phyloP scores from a whole-genome alignment of 768 basidiomycete species.

The Suillus plorans region DNA sequence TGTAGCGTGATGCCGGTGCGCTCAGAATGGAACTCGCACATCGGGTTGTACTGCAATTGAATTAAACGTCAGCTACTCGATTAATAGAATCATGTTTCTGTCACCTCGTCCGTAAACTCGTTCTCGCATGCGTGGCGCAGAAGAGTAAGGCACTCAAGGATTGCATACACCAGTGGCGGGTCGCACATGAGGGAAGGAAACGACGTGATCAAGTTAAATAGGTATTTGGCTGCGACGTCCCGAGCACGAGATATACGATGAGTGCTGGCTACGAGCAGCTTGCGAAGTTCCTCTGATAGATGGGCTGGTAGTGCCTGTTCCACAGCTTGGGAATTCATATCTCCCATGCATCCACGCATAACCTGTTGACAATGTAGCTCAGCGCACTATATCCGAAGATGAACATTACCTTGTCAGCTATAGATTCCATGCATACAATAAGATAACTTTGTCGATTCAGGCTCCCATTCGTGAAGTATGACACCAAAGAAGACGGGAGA shows the following conservation, averaged over 20 bases:
- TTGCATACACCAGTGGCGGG: conserved; percentile 79
- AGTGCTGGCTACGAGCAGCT: conserved; percentile 75
- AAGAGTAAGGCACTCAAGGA: conserved; percentile 89
- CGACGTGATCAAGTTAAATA: conserved; percentile 81
- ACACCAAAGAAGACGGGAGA: conserved; percentile 75
- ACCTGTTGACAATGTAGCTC: conserved; percentile 49
- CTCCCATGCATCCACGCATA: conserved; percentile 69
- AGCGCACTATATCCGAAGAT: neutral
- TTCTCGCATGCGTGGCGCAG: conserved; percentile 87
- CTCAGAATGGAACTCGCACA: conserved; percentile 80
- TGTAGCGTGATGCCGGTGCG: conserved; percentile 72
- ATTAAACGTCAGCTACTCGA: neutral
- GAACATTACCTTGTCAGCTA: conserved; percentile 73
- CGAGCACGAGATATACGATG: conserved; percentile 82
- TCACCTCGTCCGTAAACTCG: conserved; percentile 87
- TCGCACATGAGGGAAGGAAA: conserved; percentile 97
- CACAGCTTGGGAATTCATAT: conserved; percentile 71
- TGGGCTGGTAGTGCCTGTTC: conserved; percentile 73
- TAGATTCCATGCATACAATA: conserved; percentile 76
- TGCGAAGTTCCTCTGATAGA: conserved; percentile 71
- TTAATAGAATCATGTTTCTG: conserved; percentile 13
- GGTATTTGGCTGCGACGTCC: conserved; percentile 78
- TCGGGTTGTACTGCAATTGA: conserved; percentile 76
- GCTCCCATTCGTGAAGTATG: conserved; percentile 86
- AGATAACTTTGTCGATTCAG: conserved; percentile 72